phyloP scores from a whole-genome alignment of 2,329 filamentous ascomycete species.

The Daldinia sp. region DNA sequence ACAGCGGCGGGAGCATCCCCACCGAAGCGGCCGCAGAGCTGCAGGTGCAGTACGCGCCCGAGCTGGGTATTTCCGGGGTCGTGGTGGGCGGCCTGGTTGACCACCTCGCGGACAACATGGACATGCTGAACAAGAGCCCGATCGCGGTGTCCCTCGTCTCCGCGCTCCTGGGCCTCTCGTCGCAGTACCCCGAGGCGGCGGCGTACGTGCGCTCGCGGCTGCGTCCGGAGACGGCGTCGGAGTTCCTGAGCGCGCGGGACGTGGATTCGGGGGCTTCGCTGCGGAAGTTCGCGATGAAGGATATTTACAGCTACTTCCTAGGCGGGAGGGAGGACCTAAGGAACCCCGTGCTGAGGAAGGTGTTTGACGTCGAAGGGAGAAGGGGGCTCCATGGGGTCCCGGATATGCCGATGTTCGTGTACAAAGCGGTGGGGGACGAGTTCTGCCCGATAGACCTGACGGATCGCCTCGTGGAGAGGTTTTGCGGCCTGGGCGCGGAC shows the following conservation, averaged over 20 bases:
- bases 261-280: background rate
- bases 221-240: slow-evolving; percentile 48
- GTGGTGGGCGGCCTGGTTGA: slow-evolving; percentile 36
- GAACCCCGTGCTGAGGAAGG: background rate
- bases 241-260: slow-evolving; percentile 37
- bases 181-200: slow-evolving; percentile 47
- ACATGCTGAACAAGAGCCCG: background rate
- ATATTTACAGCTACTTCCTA: background rate
- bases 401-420: background rate
- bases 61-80: slow-evolving; percentile 51
- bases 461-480: background rate
- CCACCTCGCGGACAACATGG: background rate
- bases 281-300: background rate
- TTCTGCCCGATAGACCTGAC: background rate
- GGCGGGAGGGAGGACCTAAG: background rate
- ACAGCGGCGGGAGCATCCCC: slow-evolving; percentile 66
- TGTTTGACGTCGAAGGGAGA: background rate
- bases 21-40: slow-evolving; percentile 66
- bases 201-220: slow-evolving; percentile 45
- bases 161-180: slow-evolving; percentile 47
- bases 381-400: background rate
- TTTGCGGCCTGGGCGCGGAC: background rate
- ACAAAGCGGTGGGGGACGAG: background rate
- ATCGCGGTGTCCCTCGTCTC: slow-evolving; percentile 46
- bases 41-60: slow-evolving; percentile 64